Evolutionary conservation across 345 rosid genomes (phyloP).

Genomic region (Dipteronia dyeriana): DNA sequence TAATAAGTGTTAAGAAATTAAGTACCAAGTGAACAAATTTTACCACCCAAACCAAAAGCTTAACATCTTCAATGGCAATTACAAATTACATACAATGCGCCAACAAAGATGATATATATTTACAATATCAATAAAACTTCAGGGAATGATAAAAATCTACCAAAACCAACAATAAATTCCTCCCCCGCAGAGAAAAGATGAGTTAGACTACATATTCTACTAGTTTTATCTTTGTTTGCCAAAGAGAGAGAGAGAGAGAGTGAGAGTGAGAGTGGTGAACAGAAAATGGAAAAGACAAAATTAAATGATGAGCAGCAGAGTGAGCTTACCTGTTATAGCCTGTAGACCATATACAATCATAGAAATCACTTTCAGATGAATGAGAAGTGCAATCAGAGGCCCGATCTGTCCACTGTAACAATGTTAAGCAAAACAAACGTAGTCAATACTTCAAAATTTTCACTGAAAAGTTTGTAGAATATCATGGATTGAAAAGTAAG

Average conservation of each 20-base stretch:
- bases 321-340: conserved; percentile 58
- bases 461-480: neutral
- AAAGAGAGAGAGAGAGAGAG: neutral
- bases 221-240: neutral
- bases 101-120: neutral
- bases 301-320: conserved; percentile 11
- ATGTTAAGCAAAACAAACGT: conserved; percentile 14
- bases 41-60: neutral
- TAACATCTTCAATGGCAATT: neutral
- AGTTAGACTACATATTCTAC: neutral
- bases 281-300: neutral
- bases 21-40: neutral
- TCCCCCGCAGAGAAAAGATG: neutral
- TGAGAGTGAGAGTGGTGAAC: neutral
- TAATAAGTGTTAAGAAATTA: neutral
- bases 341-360: conserved; percentile 51
- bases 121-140: neutral
- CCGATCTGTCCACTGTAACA: conserved; percentile 54
- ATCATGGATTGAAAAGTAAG: neutral
- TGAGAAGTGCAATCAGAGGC: conserved; percentile 55
- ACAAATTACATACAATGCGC: no score
- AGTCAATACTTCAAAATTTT: conserved; percentile 8
- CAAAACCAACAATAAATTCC: neutral
- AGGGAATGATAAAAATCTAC: neutral
- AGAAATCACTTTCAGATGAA: conserved; percentile 57